phyloP scores from a whole-genome alignment of 805 yeast genomes.

The Cyberlindnera bimundalis region DNA sequence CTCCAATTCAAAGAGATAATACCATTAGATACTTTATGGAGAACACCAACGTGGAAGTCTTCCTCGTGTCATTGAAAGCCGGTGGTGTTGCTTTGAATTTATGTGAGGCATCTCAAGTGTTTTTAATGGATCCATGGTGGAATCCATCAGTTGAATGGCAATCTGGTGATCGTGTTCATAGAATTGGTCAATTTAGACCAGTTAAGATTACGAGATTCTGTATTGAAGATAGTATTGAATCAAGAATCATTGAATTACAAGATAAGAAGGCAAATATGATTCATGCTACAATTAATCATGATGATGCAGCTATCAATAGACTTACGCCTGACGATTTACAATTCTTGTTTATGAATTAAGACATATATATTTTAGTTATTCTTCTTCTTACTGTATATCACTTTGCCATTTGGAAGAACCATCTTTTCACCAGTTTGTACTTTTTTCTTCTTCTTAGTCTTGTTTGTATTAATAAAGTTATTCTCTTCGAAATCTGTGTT shows the following conservation, averaged over 20 bases:
- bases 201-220: slow-evolving; percentile 89
- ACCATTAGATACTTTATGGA: slow-evolving; percentile 91
- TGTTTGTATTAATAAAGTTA: slow-evolving; percentile 7
- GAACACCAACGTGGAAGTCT: slow-evolving; percentile 87
- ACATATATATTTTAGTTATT: not conserved
- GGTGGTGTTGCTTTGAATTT: slow-evolving; percentile 98
- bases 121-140: slow-evolving; percentile 99
- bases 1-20: slow-evolving; percentile 91
- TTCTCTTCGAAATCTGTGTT: not conserved
- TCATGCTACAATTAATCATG: slow-evolving; percentile 91
- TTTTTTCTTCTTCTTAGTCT: slow-evolving; percentile 29
- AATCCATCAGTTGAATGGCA: slow-evolving; percentile 99
- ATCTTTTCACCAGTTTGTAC: slow-evolving; percentile 44
- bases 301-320: slow-evolving; percentile 83
- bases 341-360: slow-evolving; percentile 79
- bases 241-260: slow-evolving; percentile 91
- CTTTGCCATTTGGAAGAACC: slow-evolving; percentile 61
- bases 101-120: slow-evolving; percentile 96
- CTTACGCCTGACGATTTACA: slow-evolving; percentile 93
- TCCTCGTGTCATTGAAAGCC: slow-evolving; percentile 91
- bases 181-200: slow-evolving; percentile 95
- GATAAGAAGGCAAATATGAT: slow-evolving; percentile 98
- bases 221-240: slow-evolving; percentile 95
- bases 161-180: slow-evolving; percentile 95
- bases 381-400: slow-evolving; percentile 34